Evolutionary conservation across 441 rosid genomes (phyloP).

Genomic region (Bocquillonia castaneifolia): DNA sequence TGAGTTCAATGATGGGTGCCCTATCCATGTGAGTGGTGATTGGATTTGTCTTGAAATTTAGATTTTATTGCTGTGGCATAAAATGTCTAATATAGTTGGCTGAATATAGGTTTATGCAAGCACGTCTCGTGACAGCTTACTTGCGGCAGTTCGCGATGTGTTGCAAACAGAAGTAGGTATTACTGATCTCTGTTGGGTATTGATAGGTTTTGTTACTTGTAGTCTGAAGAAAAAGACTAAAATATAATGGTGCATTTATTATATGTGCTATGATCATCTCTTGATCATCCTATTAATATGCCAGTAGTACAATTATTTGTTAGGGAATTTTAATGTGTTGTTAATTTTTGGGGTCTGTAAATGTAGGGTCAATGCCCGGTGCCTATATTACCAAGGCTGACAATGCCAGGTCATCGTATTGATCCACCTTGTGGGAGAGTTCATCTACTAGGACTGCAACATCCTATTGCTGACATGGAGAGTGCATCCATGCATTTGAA

Average conservation of each 20-base stretch:
- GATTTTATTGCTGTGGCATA: constrained; percentile 15
- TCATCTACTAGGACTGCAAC: constrained; percentile 53
- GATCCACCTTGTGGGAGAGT: constrained; percentile 99
- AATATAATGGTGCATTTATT: constrained; percentile 10
- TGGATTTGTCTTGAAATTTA: constrained; percentile 19
- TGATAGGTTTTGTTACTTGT: constrained; percentile 4
- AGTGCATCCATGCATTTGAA: constrained; percentile 79
- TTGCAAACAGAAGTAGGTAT: constrained; percentile 93
- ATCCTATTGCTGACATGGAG: constrained; percentile 62
- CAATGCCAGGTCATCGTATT: constrained; percentile 98
- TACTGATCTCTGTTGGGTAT: constrained; percentile 35
- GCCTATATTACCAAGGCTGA: constrained; percentile 90
- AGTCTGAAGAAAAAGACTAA: constrained; percentile 14
- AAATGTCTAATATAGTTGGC: constrained; percentile 32
- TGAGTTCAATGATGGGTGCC: constrained; percentile 96
- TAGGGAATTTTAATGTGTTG: constrained; percentile 13
- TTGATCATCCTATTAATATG: constrained; percentile 8
- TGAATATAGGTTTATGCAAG: constrained; percentile 78
- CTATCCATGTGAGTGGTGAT: constrained; percentile 78
- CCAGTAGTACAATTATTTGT: constrained; percentile 10
- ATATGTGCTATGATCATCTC: constrained; percentile 2
- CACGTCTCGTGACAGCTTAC: constrained; percentile 95
- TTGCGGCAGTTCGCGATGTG: constrained; percentile 92
- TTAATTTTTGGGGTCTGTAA: constrained; percentile 24
- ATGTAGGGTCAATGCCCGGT: constrained; percentile 81